Evolutionary conservation across 1,284 basidiomycete species (phyloP).

Genomic region (Rhodofomes roseus): DNA sequence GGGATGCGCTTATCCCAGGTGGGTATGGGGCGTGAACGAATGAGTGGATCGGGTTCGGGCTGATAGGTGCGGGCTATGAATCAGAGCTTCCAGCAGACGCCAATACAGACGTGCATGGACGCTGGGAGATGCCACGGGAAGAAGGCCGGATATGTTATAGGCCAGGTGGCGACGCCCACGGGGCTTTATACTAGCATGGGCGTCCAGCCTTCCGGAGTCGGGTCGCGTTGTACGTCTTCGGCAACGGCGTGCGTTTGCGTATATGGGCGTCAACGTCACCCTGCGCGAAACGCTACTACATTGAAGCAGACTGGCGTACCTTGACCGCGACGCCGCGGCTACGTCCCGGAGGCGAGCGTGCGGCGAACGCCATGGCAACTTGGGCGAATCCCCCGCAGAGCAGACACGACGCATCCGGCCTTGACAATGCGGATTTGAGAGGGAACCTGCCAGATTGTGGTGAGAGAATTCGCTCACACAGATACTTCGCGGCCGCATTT

Average conservation of each 20-base stretch:
- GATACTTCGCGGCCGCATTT: not conserved
- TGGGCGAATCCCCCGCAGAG: not conserved
- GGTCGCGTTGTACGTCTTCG: constrained; percentile 3
- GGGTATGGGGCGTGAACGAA: not conserved
- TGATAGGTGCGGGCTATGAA: not conserved
- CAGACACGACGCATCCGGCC: not conserved
- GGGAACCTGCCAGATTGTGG: not conserved
- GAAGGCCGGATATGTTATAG: constrained; percentile 1
- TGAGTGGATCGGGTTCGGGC: not conserved
- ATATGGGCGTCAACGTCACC: too few relatives aligned
- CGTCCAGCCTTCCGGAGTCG: not conserved
- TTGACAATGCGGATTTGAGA: not conserved
- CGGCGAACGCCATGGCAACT: not conserved
- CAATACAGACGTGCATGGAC: not conserved
- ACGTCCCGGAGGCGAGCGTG: not conserved
- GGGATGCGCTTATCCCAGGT: not conserved
- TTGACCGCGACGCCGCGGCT: not conserved
- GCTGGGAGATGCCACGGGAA: not conserved
- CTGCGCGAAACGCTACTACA: too few relatives aligned
- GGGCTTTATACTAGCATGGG: constrained; percentile 1
- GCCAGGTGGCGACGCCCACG: not conserved
- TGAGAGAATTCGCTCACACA: not conserved
- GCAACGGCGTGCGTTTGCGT: not conserved
- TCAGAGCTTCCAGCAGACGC: constrained; percentile 2
- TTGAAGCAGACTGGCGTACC: not conserved